Percentiles rank a stretch among this genome's conserved stretches.
phyloP scores from a whole-genome alignment of 1,284 basidiomycete species.

The Fomes fomentarius region DNA sequence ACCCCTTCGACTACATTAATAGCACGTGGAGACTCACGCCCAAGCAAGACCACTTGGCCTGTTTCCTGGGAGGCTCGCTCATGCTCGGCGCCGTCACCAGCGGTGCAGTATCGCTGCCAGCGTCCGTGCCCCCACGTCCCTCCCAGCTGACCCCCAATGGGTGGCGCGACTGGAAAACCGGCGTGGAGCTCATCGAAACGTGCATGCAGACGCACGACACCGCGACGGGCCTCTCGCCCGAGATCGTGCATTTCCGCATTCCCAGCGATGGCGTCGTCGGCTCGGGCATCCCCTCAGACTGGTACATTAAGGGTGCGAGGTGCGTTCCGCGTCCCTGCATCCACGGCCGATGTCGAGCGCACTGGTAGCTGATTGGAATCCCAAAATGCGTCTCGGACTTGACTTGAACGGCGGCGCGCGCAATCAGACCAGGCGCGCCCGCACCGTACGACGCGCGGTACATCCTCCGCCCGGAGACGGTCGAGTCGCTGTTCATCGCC shows the following conservation, averaged over 20 bases:
- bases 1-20: neutral
- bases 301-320: conserved; percentile 87
- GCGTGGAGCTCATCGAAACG: conserved; percentile 82
- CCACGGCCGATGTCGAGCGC: no score
- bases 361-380: no score
- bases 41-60: conserved; percentile 96
- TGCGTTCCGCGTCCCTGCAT: conserved; percentile 34
- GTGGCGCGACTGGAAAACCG: conserved; percentile 81
- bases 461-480: conserved; percentile 91
- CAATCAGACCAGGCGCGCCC: conserved; percentile 46
- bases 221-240: conserved; percentile 82
- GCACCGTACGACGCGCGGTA: conserved; percentile 85
- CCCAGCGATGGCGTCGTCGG: conserved; percentile 54
- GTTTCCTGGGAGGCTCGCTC: conserved; percentile 91
- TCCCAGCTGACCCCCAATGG: conserved; percentile 59
- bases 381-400: no score
- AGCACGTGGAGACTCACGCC: conserved; percentile 75
- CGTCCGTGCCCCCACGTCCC: conserved; percentile 64
- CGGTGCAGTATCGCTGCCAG: conserved; percentile 47
- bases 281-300: conserved; percentile 57
- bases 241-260: conserved; percentile 80
- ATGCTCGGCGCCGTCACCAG: conserved; percentile 87
- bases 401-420: no score
- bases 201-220: conserved; percentile 91
- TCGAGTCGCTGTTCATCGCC: conserved; percentile 92